A percentile compares a stretch with the other conserved stretches of the same genome.
Conservation (phyloP, 2,329 filamentous ascomycete species). For the Aspergillus vadensis region DNA sequence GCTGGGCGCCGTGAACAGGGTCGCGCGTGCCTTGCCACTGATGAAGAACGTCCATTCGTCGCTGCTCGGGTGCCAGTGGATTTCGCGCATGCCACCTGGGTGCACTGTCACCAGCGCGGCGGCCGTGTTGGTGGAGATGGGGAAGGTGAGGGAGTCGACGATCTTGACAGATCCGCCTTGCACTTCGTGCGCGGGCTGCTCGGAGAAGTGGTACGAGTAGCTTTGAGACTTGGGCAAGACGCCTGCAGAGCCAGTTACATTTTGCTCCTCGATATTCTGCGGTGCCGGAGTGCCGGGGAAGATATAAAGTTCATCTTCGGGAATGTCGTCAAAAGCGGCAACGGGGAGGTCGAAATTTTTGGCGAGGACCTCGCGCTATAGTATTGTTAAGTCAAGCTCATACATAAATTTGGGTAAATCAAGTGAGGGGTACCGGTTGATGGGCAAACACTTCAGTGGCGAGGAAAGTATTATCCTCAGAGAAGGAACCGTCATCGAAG, state of each 20-base stretch:
- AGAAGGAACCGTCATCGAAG: conserved; percentile 62
- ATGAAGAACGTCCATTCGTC: conserved; percentile 85
- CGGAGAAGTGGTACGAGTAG: conserved; percentile 72
- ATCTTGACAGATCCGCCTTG: conserved; percentile 73
- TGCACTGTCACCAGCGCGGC: conserved; percentile 72
- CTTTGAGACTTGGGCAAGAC: conserved; percentile 65
- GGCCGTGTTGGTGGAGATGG: conserved; percentile 70
- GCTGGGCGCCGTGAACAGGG: conserved; percentile 70
- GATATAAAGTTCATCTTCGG: conserved; percentile 71
- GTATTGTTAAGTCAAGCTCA: not conserved
- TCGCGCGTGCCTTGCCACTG: conserved; percentile 69
- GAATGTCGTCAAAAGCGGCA: conserved; percentile 62
- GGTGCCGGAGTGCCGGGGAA: conserved; percentile 69
- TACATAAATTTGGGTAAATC: too few species aligned
- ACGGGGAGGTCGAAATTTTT: conserved; percentile 57
- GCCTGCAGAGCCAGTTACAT: conserved; percentile 60
- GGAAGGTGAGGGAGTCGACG: conserved; percentile 74
- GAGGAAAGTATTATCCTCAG: conserved; percentile 74
- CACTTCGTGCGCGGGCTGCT: conserved; percentile 66
- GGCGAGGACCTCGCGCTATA: conserved; percentile 52
- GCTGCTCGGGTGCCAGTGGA: conserved; percentile 80
- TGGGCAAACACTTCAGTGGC: conserved; percentile 63
- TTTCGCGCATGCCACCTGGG: conserved; percentile 72
- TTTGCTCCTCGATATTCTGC: conserved; percentile 65
- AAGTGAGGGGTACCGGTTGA: conserved; percentile 29